Evolutionary conservation across 2,329 filamentous ascomycete species (phyloP).

Genomic region (Calonectria pseudoturangicola): DNA sequence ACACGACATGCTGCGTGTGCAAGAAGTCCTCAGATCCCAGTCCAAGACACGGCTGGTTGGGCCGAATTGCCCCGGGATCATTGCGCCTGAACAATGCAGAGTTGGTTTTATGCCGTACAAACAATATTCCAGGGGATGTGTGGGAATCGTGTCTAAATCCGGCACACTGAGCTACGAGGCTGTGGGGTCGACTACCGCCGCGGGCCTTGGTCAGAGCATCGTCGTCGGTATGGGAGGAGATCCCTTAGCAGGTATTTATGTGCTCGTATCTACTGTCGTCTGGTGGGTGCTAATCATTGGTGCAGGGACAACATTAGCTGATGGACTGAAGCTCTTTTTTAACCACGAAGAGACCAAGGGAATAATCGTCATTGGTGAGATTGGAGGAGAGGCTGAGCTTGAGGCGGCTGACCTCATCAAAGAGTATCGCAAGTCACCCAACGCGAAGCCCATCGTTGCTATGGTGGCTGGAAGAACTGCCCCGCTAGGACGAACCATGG

Average conservation of each 20-base stretch:
- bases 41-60: conserved; percentile 83
- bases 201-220: conserved; percentile 85
- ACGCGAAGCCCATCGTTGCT: conserved; percentile 79
- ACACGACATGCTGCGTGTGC: conserved; percentile 83
- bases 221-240: conserved; percentile 88
- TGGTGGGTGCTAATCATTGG: not conserved
- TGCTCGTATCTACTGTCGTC: too few relatives aligned
- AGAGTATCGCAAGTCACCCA: conserved; percentile 74
- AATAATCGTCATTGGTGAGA: conserved; percentile 83
- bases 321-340: conserved; percentile 81
- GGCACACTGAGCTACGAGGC: conserved; percentile 88
- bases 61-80: conserved; percentile 88
- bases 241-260: conserved; percentile 75
- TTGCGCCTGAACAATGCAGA: conserved; percentile 81
- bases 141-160: conserved; percentile 87
- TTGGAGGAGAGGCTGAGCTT: conserved; percentile 81
- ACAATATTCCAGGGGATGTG: conserved; percentile 72
- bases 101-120: conserved; percentile 65
- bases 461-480: conserved; percentile 80
- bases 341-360: conserved; percentile 80
- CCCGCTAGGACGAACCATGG: conserved; percentile 78
- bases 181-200: conserved; percentile 82
- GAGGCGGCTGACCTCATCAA: conserved; percentile 83
- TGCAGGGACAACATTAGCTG: conserved; percentile 79
- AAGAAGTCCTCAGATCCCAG: conserved; percentile 82